Percentiles rank a stretch among this genome's conserved stretches.
phyloP scores from a whole-genome alignment of 2,329 filamentous ascomycete genomes.

The Akanthomyces muscarius region DNA sequence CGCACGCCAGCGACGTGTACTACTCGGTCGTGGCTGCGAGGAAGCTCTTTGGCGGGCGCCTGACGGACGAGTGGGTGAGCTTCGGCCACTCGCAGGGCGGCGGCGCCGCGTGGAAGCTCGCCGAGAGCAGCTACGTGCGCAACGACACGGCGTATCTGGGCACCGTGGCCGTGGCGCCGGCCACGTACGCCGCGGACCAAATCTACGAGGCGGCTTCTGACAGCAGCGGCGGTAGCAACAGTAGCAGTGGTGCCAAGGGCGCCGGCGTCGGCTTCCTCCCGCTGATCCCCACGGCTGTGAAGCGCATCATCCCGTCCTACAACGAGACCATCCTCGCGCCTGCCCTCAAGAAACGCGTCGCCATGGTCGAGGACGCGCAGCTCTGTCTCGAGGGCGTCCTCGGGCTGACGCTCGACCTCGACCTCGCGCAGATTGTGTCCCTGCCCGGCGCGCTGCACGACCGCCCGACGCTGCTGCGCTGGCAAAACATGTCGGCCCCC shows the following conservation, averaged over 20 bases:
- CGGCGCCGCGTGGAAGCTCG: slow-evolving; percentile 22
- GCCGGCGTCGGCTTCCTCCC: neutral
- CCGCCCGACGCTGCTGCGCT: neutral
- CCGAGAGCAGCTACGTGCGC: slow-evolving; percentile 17
- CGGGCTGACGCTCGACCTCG: slow-evolving; percentile 12
- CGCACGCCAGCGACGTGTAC: slow-evolving; percentile 21
- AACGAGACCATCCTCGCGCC: slow-evolving; percentile 2
- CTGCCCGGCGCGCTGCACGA: neutral
- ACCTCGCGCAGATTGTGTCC: neutral
- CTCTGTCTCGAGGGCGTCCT: neutral
- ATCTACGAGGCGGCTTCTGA: neutral
- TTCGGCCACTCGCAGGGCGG: slow-evolving; percentile 23
- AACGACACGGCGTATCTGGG: neutral
- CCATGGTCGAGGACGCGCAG: neutral
- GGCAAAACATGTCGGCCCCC: slow-evolving; percentile 16
- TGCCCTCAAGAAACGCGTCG: neutral
- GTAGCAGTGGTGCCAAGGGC: neutral
- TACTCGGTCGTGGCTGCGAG: slow-evolving; percentile 19
- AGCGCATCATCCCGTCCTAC: slow-evolving; percentile 7
- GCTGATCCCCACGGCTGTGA: neutral
- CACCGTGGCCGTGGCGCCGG: neutral
- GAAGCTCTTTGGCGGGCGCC: slow-evolving; percentile 9
- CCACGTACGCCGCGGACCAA: neutral
- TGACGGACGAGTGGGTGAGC: slow-evolving; percentile 19
- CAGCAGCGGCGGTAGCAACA: neutral